Conservation (phyloP, 2,329 filamentous ascomycete species). For the Trichocomaceae sp. region DNA sequence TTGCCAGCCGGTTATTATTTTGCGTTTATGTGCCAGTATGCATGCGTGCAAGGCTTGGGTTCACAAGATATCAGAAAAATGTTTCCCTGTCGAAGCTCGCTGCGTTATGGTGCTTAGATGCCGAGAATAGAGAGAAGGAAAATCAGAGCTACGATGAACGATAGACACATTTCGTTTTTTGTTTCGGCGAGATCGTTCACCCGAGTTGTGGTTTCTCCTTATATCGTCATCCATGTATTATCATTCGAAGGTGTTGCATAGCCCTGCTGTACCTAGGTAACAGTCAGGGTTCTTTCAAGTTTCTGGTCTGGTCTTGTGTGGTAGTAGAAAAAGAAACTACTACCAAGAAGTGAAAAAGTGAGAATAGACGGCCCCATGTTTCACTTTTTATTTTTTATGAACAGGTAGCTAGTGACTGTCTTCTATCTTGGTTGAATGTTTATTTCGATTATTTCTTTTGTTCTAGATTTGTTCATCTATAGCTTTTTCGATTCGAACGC, state of each 20-base stretch:
- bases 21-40: conserved; percentile 1
- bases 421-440: conserved; percentile 24
- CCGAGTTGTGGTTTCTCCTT: not conserved
- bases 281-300: not conserved
- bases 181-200: not conserved
- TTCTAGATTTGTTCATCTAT: conserved; percentile 19
- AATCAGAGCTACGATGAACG: not conserved
- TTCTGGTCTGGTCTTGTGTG: too few species aligned
- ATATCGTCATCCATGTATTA: conserved; percentile 5
- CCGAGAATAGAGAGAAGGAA: conserved; percentile 8
- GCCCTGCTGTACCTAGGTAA: conserved; percentile 7
- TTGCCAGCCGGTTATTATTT: not conserved
- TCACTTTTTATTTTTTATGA: conserved; percentile 27
- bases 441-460: conserved; percentile 26
- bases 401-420: conserved; percentile 35
- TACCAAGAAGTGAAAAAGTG: conserved; percentile 5
- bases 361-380: conserved; percentile 14
- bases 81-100: not conserved
- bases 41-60: not conserved
- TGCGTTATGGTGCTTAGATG: conserved; percentile 1
- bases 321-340: not conserved
- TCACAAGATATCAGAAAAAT: not conserved
- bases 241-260: conserved; percentile 13
- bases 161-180: not conserved
- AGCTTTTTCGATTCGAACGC: not conserved